phyloP scores from a whole-genome alignment of 1,284 basidiomycete genomes.

The Ceratobasidium sp. region DNA sequence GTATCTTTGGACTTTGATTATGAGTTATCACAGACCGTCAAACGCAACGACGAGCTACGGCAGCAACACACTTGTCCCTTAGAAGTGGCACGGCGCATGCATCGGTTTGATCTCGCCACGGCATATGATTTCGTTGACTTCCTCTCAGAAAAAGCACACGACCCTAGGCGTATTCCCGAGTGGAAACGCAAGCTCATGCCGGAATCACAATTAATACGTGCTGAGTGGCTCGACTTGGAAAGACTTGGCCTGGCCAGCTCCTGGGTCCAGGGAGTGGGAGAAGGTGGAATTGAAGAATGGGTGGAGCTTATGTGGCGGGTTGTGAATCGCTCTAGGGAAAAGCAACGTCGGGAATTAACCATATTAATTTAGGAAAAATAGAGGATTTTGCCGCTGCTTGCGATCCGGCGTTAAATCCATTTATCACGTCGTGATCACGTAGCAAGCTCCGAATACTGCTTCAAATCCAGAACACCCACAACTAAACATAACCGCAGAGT shows the following conservation, averaged over 20 bases:
- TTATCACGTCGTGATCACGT: too few relatives aligned
- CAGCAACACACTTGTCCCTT: too few relatives aligned
- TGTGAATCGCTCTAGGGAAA: background rate
- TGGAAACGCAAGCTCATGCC: background rate
- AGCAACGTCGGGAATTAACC: background rate
- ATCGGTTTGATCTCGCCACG: background rate
- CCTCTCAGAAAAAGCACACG: background rate
- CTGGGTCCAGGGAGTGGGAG: background rate
- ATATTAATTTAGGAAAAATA: too few relatives aligned
- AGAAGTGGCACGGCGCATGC: background rate
- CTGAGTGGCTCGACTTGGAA: too few relatives aligned
- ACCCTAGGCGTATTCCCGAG: background rate
- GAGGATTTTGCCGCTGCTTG: too few relatives aligned
- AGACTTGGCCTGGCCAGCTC: background rate
- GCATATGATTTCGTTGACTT: background rate
- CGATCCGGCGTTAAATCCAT: too few relatives aligned
- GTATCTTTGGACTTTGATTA: background rate
- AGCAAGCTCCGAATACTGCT: too few relatives aligned
- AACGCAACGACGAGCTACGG: background rate
- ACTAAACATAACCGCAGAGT: too few relatives aligned
- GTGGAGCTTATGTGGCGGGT: background rate
- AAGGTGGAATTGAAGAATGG: background rate
- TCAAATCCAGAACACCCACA: too few relatives aligned
- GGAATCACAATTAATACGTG: background rate
- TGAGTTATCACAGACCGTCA: background rate